Evolutionary conservation across 768 basidiomycete genomes (phyloP).

Genomic region (Candolleomyces eurysporus): DNA sequence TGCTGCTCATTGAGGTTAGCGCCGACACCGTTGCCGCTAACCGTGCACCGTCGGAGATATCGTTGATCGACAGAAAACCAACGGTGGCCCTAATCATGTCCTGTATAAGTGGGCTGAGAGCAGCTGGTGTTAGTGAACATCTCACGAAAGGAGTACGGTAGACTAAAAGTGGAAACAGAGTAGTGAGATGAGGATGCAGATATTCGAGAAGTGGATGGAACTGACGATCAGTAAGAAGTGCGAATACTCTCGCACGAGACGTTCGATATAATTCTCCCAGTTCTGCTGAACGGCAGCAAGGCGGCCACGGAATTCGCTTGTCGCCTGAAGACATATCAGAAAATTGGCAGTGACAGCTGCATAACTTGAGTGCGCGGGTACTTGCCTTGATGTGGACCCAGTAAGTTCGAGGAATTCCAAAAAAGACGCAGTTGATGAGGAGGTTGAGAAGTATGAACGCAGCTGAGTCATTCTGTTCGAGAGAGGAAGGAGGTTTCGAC

Average conservation of each 20-base stretch:
- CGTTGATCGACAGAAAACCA: conserved; percentile 43
- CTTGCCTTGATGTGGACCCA: conserved; percentile 43
- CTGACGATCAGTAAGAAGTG: conserved; percentile 56
- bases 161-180: conserved; percentile 29
- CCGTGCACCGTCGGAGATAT: conserved; percentile 33
- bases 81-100: conserved; percentile 42
- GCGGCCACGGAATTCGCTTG: conserved; percentile 49
- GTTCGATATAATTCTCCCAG: conserved; percentile 49
- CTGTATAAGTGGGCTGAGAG: neutral
- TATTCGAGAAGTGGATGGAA: neutral
- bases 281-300: conserved; percentile 44
- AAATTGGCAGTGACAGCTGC: neutral
- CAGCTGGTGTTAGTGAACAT: neutral
- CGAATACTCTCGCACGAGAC: conserved; percentile 53
- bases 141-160: conserved; percentile 53
- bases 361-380: neutral
- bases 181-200: neutral
- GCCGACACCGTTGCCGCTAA: conserved; percentile 44
- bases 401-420: conserved; percentile 53
- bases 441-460: conserved; percentile 30
- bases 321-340: conserved; percentile 19
- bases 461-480: conserved; percentile 19
- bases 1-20: conserved; percentile 52
- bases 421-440: conserved; percentile 43
- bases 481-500: conserved; percentile 8